Evolutionary conservation across 768 basidiomycete genomes (phyloP).

Genomic region (Rhodotorula taiwanensis): DNA sequence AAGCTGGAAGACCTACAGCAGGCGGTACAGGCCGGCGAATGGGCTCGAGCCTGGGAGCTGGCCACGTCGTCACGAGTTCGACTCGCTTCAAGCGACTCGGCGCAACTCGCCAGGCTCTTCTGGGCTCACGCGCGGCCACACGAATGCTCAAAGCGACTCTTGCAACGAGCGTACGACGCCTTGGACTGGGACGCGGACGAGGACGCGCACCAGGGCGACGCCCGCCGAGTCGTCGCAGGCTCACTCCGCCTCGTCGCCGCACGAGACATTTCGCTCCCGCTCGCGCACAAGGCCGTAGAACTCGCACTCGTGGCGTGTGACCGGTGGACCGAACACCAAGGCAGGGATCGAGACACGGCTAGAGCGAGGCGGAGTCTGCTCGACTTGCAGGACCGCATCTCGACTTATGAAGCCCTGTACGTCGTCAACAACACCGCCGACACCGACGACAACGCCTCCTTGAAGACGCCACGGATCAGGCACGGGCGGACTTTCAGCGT

Average conservation of each 20-base stretch:
- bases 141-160: not conserved
- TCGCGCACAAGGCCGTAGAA: slow-evolving; percentile 58
- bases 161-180: not conserved
- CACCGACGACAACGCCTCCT: not conserved
- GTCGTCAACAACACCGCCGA: slow-evolving; percentile 30
- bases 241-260: slow-evolving; percentile 4
- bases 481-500: not conserved
- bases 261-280: slow-evolving; percentile 51
- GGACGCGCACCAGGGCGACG: too few species aligned
- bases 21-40: too few species aligned
- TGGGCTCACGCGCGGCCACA: too few species aligned
- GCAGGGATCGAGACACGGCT: not conserved
- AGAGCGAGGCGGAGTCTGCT: slow-evolving; percentile 41
- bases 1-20: too few species aligned
- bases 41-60: too few species aligned
- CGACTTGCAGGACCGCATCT: slow-evolving; percentile 21
- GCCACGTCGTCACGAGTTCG: too few species aligned
- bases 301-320: slow-evolving; percentile 60
- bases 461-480: not conserved
- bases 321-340: slow-evolving; percentile 8
- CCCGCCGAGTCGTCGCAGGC: not conserved
- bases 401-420: slow-evolving; percentile 30
- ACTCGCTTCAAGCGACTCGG: too few species aligned
- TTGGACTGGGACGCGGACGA: not conserved
- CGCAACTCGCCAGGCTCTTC: too few species aligned